Conservation (phyloP, 2,329 filamentous ascomycete species). For the Beauveria sp. region DNA sequence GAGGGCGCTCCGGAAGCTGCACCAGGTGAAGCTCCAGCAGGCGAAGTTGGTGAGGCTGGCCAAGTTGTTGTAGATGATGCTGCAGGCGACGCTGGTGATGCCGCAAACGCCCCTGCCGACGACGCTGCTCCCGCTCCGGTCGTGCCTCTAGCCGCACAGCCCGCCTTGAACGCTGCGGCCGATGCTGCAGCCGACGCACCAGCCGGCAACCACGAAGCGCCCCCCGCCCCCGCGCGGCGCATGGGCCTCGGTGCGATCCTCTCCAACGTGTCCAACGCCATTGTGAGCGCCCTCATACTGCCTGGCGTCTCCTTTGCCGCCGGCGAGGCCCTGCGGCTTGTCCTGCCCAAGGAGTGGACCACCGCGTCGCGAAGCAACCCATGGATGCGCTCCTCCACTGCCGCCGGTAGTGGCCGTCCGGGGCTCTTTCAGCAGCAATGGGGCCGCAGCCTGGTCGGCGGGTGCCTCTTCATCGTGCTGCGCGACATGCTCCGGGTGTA, state of each 20-base stretch:
- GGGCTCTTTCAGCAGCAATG: slow-evolving; percentile 76
- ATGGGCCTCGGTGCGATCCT: slow-evolving; percentile 30
- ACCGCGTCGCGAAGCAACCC: slow-evolving; percentile 26
- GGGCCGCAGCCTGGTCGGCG: slow-evolving; percentile 83
- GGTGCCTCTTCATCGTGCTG: slow-evolving; percentile 78
- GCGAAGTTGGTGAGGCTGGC: background rate
- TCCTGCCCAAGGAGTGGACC: slow-evolving; percentile 64
- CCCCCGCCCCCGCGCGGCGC: slow-evolving; percentile 26
- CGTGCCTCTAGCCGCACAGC: background rate
- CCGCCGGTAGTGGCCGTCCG: slow-evolving; percentile 32
- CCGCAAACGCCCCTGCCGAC: background rate
- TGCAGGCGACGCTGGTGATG: background rate
- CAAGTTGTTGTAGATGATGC: background rate
- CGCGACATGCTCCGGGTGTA: slow-evolving; percentile 60
- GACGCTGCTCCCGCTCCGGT: background rate
- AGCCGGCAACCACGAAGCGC: slow-evolving; percentile 23
- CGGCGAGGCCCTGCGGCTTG: slow-evolving; percentile 64
- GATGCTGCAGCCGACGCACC: slow-evolving; percentile 11
- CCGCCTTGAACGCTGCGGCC: background rate
- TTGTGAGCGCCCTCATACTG: slow-evolving; percentile 59
- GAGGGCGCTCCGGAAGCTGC: background rate
- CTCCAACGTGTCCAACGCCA: slow-evolving; percentile 38
- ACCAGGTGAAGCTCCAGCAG: background rate
- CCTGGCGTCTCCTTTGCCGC: slow-evolving; percentile 72
- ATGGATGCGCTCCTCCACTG: slow-evolving; percentile 17